These are phyloP conservation scores for Spatholobus suberectus DNA, from an alignment of 306 rosid genomes.

Conservation along the genomic window DNA sequence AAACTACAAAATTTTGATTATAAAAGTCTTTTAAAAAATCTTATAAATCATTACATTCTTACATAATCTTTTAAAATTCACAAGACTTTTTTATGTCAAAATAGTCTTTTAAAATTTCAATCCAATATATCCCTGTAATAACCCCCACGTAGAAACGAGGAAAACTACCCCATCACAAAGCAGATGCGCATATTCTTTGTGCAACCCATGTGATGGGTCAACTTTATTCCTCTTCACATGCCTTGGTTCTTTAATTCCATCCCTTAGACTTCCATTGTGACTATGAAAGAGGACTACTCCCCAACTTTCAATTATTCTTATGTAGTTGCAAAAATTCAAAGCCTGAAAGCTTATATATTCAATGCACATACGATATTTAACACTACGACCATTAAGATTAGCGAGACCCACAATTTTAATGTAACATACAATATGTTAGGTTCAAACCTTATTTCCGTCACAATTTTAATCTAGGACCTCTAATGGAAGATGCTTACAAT, in stretches of 20 bases:
- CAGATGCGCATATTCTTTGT: constrained; percentile 5
- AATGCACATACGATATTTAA: not conserved
- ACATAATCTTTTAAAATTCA: no score
- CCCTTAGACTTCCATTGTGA: not conserved
- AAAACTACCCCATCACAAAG: not conserved
- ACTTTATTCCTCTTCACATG: constrained; percentile 19
- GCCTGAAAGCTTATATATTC: not conserved
- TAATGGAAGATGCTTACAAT: not conserved
- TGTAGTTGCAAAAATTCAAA: not conserved
- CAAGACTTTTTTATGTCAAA: no score
- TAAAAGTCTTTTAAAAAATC: no score
- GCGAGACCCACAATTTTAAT: not conserved
- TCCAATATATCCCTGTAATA: no score
- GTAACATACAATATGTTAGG: no score
- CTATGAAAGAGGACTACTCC: not conserved
- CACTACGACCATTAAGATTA: not conserved
- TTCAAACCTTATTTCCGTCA: no score
- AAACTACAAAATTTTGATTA: no score
- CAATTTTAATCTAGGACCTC: no score
- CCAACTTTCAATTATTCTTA: constrained; percentile 2
- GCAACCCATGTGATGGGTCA: not conserved
- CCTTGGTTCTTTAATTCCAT: not conserved
- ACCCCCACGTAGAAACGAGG: not conserved
- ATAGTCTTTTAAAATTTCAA: no score
- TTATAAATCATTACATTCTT: no score